phyloP scores from a whole-genome alignment of 495 filamentous ascomycete genomes.

The Parathielavia hyrcaniae region DNA sequence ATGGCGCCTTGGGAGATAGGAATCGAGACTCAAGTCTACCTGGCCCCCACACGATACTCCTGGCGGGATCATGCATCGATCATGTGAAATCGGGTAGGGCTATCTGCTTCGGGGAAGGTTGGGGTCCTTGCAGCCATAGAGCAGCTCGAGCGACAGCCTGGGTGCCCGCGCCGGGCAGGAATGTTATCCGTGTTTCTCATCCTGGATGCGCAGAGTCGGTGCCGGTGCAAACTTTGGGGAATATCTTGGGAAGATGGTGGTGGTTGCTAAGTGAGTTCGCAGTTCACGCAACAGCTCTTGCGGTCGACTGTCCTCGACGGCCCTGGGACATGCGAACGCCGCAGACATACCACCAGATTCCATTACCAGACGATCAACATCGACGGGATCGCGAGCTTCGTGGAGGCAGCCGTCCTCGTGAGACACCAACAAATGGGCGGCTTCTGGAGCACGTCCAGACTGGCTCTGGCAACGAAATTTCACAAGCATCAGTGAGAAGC shows the following conservation, averaged over 20 bases:
- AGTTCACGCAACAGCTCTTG: background rate
- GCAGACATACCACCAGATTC: no score
- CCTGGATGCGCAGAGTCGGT: background rate
- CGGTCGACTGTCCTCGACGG: background rate
- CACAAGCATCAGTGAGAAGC: no score
- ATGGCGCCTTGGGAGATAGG: conserved; percentile 29
- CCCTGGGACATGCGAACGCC: background rate
- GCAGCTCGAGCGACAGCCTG: conserved; percentile 18
- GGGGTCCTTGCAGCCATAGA: conserved; percentile 16
- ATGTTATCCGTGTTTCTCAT: conserved; percentile 22
- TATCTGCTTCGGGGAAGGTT: conserved; percentile 11
- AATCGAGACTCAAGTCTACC: conserved; percentile 28
- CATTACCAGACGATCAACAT: no score
- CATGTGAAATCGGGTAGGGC: conserved; percentile 19
- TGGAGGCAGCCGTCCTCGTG: no score
- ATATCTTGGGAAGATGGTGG: background rate
- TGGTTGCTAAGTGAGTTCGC: background rate
- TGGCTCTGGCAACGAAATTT: no score
- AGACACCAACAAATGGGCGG: no score
- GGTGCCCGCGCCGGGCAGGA: conserved; percentile 14
- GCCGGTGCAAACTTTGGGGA: background rate
- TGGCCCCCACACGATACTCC: conserved; percentile 23
- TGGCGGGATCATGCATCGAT: conserved; percentile 17
- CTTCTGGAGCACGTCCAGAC: no score
- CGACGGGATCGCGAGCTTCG: no score